Base-by-base conservation (phyloP, 2,329 filamentous ascomycete species). In the Penicillium sclerotiorum region DNA sequence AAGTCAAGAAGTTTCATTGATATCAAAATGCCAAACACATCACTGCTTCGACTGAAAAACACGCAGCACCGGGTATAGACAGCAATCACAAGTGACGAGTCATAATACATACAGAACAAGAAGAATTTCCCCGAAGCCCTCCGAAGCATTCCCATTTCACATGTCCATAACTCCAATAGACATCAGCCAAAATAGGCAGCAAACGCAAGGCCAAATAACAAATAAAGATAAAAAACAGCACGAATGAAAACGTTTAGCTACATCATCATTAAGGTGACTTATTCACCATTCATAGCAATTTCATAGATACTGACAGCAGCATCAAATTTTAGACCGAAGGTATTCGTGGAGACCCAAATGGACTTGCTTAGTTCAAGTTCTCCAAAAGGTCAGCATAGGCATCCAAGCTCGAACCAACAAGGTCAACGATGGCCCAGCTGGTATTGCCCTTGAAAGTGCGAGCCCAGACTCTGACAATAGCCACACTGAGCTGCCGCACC, bases 381-480 rank as follows among this genome's bases (percentile, higher is more conserved):
- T 76, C 74, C 35, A 77, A 53, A 17, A 77, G 66, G 46, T 76
- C 73, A 3, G 73, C 74, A 60, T 77, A 77, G 13, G 73, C 68
- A 60, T 77, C 73, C 42, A 77, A 60, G 47, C 74, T 76, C 8
- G 67, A 71, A 11, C 75, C 75, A 33, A 77, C 72, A 45, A 77
- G 60, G 45, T 77, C 75, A 39, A 73, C 72, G 52, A 77, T 77
- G 5, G 75, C 73, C 75, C 73, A 76, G 55, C 74, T 77, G 8
- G 75, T 77, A 49, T 77, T 76, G 3, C 74, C 74, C 45, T 71
- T 75, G 54, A 76, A 76, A 4, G 73, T 76, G 33, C 71, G 69
- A 6, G 74, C 73, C 66, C 74, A 77, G 13, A 77, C 74, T 9
- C 75, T 69, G 12, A 77, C 73, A 45, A 77, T 75, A n/a, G 73